Base-by-base conservation (phyloP, 805 yeast genomes). In the Kurtzmaniella cleridarum region DNA sequence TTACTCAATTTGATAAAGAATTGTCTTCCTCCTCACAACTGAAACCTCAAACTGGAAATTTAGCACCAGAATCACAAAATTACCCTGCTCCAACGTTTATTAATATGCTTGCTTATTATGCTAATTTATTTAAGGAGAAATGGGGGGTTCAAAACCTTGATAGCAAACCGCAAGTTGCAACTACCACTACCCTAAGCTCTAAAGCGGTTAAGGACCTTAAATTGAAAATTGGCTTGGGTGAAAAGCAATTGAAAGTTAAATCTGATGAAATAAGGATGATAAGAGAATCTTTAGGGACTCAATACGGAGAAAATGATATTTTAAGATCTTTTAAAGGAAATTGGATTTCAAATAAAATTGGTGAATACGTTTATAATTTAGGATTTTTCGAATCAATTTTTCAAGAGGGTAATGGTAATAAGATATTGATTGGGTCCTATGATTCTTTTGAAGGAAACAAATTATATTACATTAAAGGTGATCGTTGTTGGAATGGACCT, bases 401-500 rank as follows among this genome's bases (percentile, higher is more conserved):
- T 38, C 95, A 87, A 56, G 73, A 63, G 41, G 71, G 72, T 14
- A 63, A 65, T 38, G 75, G 75, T 7, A 67, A 69, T 23, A 51
- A 64, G 30, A 69, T 75, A 0, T 59, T 64, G 24, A 71, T 86
- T 36, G 95, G 95, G 2, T 48, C 40, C 11, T 73, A 48, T 36
- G 37, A 47, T 3, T 48, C 46, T 11, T 53, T 49, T 27, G 51
- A 58, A 29, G 47, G 41, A 50, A 43, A 62, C 44, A 38, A 57
- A 50, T 35, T 60, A 49, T 63, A 64, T 26, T 93, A 69, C 54
- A 65, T 59, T 3, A 54, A 66, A 14, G 98, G 98, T 15, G 80
- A 79, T 31, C 75, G 71, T 53, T 93, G 98, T 60, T 91, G 98
- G 96, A 86, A 89, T 56, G 98, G 98, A 0, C 97, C 97, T 4